Evolutionary conservation across 345 rosid species (phyloP).

Genomic region (Litchi chinensis): DNA sequence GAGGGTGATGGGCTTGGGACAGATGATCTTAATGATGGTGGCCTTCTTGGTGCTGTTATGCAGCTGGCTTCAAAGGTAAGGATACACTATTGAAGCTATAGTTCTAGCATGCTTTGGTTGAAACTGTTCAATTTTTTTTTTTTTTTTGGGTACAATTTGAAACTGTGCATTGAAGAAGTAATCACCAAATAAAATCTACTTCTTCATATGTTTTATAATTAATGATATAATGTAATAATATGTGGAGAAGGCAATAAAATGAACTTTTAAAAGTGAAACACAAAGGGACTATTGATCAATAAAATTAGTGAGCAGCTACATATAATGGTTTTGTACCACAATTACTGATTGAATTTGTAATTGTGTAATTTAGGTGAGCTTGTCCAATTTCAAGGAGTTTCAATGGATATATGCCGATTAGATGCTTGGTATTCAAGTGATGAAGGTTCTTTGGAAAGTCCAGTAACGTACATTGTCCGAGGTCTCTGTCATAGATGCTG

Average conservation of each 20-base stretch:
- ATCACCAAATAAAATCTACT: not conserved
- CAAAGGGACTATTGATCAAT: too few species aligned
- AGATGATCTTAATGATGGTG: conserved; percentile 68
- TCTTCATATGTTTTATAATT: not conserved
- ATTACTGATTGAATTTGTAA: not conserved
- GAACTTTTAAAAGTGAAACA: too few species aligned
- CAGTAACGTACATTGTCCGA: conserved; percentile 73
- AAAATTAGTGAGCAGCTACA: not conserved
- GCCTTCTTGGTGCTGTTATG: conserved; percentile 77
- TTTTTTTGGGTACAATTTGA: too few species aligned
- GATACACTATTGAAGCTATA: conserved; percentile 19
- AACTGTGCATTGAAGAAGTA: conserved; percentile 1
- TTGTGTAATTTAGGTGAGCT: conserved; percentile 75
- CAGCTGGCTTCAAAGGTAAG: conserved; percentile 92
- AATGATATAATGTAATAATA: not conserved
- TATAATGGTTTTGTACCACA: not conserved
- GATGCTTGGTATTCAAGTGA: conserved; percentile 89
- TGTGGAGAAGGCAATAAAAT: not conserved
- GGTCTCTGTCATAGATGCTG: conserved; percentile 95
- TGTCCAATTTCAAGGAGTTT: conserved; percentile 86
- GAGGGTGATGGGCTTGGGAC: too few species aligned
- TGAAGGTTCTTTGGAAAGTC: conserved; percentile 68
- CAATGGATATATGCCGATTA: conserved; percentile 88
- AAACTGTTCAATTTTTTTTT: too few species aligned
- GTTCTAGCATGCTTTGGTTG: conserved; percentile 23